phyloP scores from a whole-genome alignment of 495 filamentous ascomycete species.

The Neurospora africana region DNA sequence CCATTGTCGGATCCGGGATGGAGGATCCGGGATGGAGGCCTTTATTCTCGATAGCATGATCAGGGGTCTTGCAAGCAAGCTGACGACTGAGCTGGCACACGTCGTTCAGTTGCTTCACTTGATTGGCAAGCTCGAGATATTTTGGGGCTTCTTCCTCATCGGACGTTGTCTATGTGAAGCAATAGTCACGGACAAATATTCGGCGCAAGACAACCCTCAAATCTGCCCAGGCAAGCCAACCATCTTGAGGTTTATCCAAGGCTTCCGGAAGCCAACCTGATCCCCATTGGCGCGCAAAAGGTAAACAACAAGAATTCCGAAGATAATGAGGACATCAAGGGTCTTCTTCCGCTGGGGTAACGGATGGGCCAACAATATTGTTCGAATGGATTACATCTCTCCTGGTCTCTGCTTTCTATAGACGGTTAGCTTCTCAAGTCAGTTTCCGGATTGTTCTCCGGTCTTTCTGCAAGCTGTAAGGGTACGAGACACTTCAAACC shows the following conservation, averaged over 20 bases:
- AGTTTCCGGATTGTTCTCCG: neutral
- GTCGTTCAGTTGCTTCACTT: neutral
- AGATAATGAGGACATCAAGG: neutral
- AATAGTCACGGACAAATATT: neutral
- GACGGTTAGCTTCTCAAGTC: neutral
- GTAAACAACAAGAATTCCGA: neutral
- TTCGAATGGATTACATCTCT: neutral
- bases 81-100: neutral
- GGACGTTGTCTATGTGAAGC: neutral
- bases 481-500: neutral
- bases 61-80: neutral
- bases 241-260: neutral
- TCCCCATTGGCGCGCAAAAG: neutral
- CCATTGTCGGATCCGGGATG: neutral
- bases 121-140: neutral
- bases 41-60: neutral
- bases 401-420: neutral
- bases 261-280: neutral
- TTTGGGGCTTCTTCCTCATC: neutral
- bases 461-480: neutral
- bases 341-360: neutral
- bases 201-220: neutral
- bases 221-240: neutral
- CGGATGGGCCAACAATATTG: neutral
- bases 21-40: neutral